Conservation (phyloP, 805 yeast species). For the Zygosaccharomyces rouxii region DNA sequence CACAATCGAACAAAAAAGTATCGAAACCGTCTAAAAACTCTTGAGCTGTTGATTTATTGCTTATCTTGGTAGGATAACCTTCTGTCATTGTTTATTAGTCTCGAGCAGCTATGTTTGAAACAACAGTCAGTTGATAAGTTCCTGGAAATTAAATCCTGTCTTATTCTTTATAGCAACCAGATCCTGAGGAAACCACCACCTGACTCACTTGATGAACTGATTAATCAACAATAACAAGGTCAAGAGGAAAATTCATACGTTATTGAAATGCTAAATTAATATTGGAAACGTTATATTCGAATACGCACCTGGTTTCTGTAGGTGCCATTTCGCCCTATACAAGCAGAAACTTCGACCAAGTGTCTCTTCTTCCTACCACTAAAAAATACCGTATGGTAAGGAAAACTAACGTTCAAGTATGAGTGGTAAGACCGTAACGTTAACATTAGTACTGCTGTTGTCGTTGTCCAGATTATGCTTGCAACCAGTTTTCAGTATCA, state of each 20-base stretch:
- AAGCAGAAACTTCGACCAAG: background rate
- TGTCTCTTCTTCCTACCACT: background rate
- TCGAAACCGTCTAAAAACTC: constrained; percentile 63
- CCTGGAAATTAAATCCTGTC: background rate
- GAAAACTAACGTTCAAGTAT: background rate
- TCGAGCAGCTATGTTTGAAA: background rate
- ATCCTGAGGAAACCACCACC: background rate
- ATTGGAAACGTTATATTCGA: background rate
- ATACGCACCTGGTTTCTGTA: background rate
- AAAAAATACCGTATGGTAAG: background rate
- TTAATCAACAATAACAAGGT: background rate
- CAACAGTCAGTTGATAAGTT: background rate
- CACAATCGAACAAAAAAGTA: constrained; percentile 92
- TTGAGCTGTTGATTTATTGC: constrained; percentile 44
- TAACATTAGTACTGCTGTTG: constrained; percentile 23
- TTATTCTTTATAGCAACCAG: background rate
- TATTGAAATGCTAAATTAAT: background rate
- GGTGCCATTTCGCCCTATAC: background rate
- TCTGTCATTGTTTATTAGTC: constrained; percentile 12
- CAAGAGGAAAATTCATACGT: background rate
- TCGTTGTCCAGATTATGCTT: constrained; percentile 33
- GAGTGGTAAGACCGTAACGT: constrained; percentile 9
- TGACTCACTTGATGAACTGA: background rate
- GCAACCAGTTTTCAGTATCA: constrained; percentile 49
- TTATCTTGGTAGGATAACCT: constrained; percentile 44